Evolutionary conservation across 2,329 filamentous ascomycete species (phyloP).

Genomic region (Aquanectria penicillioides): DNA sequence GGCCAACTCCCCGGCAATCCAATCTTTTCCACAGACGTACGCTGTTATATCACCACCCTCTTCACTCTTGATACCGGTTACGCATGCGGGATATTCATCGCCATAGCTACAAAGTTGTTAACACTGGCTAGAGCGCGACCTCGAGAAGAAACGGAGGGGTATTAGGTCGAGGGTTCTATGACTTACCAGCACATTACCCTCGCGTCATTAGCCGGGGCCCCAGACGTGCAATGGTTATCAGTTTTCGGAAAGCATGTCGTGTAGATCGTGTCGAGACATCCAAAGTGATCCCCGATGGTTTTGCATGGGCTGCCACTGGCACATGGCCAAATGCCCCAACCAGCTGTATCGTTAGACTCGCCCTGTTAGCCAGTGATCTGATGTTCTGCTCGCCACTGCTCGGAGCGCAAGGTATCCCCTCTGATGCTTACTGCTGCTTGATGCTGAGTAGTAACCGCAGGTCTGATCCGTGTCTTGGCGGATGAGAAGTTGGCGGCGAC

Average conservation of each 20-base stretch:
- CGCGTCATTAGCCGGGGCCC: background rate
- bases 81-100: background rate
- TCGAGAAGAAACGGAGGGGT: too few species aligned
- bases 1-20: background rate
- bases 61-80: slow-evolving; percentile 2
- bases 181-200: background rate
- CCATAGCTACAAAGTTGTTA: background rate
- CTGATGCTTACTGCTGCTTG: too few species aligned
- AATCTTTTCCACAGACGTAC: background rate
- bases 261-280: background rate
- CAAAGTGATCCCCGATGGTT: background rate
- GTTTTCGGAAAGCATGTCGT: background rate
- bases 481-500: too few species aligned
- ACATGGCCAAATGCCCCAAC: background rate
- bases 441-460: too few species aligned
- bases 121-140: too few species aligned
- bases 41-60: background rate
- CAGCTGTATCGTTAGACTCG: background rate
- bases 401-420: too few species aligned
- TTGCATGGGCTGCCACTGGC: background rate
- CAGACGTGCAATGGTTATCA: background rate
- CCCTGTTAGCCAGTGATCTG: too few species aligned
- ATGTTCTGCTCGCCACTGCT: too few species aligned
- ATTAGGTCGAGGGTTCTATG: too few species aligned
- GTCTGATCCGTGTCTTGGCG: too few species aligned